Evolutionary conservation across 192 early-diverging fungal genomes (phyloP).

Genomic region (Dissophora ornata): DNA sequence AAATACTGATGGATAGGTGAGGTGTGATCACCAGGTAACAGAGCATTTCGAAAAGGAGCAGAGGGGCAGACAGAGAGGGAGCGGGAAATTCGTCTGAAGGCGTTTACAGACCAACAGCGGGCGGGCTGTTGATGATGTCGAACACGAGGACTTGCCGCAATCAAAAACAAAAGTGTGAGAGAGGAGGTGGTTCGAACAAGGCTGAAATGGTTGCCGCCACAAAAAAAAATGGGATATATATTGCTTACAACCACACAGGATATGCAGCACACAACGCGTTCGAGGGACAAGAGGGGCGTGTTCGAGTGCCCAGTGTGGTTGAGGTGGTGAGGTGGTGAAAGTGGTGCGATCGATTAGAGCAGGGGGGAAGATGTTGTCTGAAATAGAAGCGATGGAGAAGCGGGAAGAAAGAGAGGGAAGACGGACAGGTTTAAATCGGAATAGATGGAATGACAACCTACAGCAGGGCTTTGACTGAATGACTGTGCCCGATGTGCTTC

Average conservation of each 20-base stretch:
- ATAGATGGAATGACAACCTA: constrained; percentile 1
- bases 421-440: constrained; percentile 3
- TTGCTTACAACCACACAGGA: not conserved
- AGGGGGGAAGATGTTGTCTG: not conserved
- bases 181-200: too few relatives aligned
- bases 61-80: not conserved
- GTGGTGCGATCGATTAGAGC: constrained; percentile 2
- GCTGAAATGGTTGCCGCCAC: not conserved
- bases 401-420: not conserved
- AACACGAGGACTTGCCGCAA: constrained; percentile 13
- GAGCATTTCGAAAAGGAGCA: not conserved
- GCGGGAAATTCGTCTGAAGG: too few relatives aligned
- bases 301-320: constrained; percentile 23
- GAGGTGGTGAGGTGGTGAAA: not conserved
- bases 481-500: too few relatives aligned
- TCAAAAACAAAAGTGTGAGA: too few relatives aligned
- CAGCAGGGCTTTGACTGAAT: too few relatives aligned
- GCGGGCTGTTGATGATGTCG: not conserved
- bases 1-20: not conserved
- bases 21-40: constrained; percentile 5
- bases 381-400: constrained; percentile 4
- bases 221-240: too few relatives aligned
- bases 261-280: not conserved
- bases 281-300: too few relatives aligned
- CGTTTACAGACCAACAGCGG: too few relatives aligned